Base-by-base conservation (phyloP, 352 stramenopile genomes). In the Phytophthora boehmeriae region DNA sequence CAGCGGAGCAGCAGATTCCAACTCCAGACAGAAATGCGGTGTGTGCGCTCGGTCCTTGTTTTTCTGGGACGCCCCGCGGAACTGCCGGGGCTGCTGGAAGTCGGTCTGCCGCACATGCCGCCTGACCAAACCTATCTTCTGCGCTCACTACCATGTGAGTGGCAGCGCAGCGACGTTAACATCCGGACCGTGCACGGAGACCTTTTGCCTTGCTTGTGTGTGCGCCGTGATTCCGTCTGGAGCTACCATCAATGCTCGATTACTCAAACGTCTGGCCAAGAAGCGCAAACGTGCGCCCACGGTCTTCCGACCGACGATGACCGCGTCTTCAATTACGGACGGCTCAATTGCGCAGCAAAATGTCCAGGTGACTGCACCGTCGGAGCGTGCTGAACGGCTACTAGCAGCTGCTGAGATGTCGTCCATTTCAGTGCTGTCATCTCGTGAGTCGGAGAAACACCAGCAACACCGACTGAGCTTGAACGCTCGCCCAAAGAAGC, bases 51-150 rank as follows among this genome's bases (percentile, higher is more conserved):
- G 71, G 11, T 50, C 61, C 10, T 68, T 89, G 46, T 90, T 84
- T 60, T 82, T 93, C 54, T 93, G 84, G 84, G 71, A 86, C 44
- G 54, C 64, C 0, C 78, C 80, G 13, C 74, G 76, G 23, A 78
- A 69, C 39, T 93, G 84, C 41, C 70, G 84, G 1, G 75, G 76
- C 45, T 93, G 84, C 72, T 90, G 78, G 78, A 77, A 76, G 35
- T 74, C 78, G 11, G 87, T 75, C 16, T 93, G 84, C 49, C 74
- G 84, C 19, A 73, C 68, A 0, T 93, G 84, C 63, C 78, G 78
- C 36, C 78, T 90, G 20, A 86, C 68, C 13, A 80, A 86, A 49
- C 84, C 84, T 0, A 90, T 93, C 51, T 93, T 90, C 61, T 93
- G 84, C 35, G 82, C 79, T 6, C 76, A 93, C 25, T 80, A 74